Evolutionary conservation across 305 asterid species (phyloP).

Genomic region (Rubia balearica): DNA sequence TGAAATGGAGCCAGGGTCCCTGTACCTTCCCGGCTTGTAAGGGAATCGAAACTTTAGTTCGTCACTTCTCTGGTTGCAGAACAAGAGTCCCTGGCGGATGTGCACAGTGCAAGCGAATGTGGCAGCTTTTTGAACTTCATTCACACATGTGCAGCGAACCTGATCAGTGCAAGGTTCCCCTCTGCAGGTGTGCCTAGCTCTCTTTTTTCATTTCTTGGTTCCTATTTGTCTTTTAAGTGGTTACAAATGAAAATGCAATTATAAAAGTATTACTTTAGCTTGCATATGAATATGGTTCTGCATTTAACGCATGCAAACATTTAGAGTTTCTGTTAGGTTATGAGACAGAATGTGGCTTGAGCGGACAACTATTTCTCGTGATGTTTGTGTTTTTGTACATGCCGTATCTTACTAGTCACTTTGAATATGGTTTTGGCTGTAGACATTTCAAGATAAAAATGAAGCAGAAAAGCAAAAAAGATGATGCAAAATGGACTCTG

Average conservation of each 20-base stretch:
- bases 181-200: constrained; percentile 49
- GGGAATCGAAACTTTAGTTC: constrained; percentile 66
- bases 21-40: constrained; percentile 72
- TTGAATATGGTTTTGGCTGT: neutral
- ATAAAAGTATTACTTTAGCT: neutral
- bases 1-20: constrained; percentile 41
- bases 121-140: constrained; percentile 91
- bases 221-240: neutral
- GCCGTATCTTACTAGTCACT: neutral
- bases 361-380: neutral
- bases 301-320: neutral
- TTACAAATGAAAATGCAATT: neutral
- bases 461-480: constrained; percentile 61
- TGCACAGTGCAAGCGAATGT: constrained; percentile 75
- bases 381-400: neutral
- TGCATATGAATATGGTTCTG: neutral
- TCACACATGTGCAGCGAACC: constrained; percentile 75
- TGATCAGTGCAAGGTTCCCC: constrained; percentile 75
- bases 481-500: constrained; percentile 55
- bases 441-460: constrained; percentile 83
- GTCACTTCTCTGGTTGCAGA: constrained; percentile 68
- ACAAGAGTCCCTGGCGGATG: constrained; percentile 84
- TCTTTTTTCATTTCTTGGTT: neutral
- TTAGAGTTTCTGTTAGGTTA: too few relatives aligned
- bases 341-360: neutral